Percentiles rank a stretch among this genome's conserved stretches.
These are phyloP conservation scores for Lepidium aucheri DNA, from an alignment of 345 rosid genomes.

Conservation along the genomic window DNA sequence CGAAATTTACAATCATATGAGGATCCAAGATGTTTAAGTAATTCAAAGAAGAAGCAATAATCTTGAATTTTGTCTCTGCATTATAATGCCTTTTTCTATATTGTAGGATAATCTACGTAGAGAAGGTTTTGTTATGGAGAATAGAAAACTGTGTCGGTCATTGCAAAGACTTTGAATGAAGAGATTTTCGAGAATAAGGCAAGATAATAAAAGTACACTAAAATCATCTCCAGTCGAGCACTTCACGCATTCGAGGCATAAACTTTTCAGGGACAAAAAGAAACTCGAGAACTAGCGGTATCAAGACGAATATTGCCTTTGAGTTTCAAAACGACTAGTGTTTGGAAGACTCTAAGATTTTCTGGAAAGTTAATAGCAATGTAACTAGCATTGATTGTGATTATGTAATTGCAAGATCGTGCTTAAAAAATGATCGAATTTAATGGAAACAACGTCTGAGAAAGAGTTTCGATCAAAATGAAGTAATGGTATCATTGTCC, in stretches of 20 bases:
- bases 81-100: not conserved
- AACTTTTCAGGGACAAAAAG: not conserved
- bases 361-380: not conserved
- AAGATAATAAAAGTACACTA: not conserved
- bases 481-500: not conserved
- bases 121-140: not conserved
- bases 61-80: not conserved
- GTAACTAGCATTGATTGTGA: not conserved
- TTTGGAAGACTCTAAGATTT: not conserved
- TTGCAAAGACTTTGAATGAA: not conserved
- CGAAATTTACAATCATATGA: not conserved
- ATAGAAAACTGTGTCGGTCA: not conserved
- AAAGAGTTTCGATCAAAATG: too few relatives aligned
- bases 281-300: not conserved
- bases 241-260: not conserved
- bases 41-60: not conserved
- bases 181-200: conserved; percentile 15
- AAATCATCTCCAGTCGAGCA: not conserved
- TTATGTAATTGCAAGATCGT: not conserved
- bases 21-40: not conserved
- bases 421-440: not conserved
- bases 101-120: not conserved
- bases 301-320: not conserved
- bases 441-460: not conserved
- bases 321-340: not conserved